Base-by-base conservation (phyloP, 345 rosid species). In the Populus simonii region DNA sequence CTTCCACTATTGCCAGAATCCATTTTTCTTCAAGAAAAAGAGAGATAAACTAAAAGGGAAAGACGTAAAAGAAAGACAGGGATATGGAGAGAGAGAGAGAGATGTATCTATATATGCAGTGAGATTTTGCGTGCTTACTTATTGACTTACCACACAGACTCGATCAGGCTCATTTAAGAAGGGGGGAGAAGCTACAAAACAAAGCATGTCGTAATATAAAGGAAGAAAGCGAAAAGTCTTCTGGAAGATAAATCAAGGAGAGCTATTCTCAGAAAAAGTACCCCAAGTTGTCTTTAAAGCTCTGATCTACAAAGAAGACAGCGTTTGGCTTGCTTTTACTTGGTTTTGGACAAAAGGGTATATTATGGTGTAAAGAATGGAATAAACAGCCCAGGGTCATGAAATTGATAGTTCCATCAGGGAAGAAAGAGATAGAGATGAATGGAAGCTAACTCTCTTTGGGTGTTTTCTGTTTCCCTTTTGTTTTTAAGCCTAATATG, bases 1-100 rank as follows among this genome's bases (percentile, higher is more conserved):
- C 98, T 92, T 35, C 93, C 92, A 83, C 86, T 85, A 51, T 92
- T 91, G 73, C 88, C 91, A 71, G 98, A 94, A 83, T 90, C 96
- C 98, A 92, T 94, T 33, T 63, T 18, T 33, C 11, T 36, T 57
- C 43, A 20, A 72, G 38, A 23, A 25, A 57, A 18, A 70, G 25
- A 63, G 47, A 66, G 7, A 63, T 8, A 65, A 12, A 70, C 25
- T 49, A 13, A 76, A 35, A 72, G 17, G 67, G 57, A 67, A 62
- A 75, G 62, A 70, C 74, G 70, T 53, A 69, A 33, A 13, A 66
- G 53, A 51, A 66, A 75, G 72, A 80, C 81, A 76, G 78, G 79
- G 78, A 72, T 72, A 78, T 59, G 76, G 36, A 55, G 80, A 78
- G 74, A 45, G 45, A 73, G 78, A 72, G 35, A 55, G 80, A 78